Percentiles rank a stretch among this genome's conserved stretches.
These are phyloP conservation scores for Arctium lappa DNA, from an alignment of 129 eudicot species.

Conservation along the genomic window DNA sequence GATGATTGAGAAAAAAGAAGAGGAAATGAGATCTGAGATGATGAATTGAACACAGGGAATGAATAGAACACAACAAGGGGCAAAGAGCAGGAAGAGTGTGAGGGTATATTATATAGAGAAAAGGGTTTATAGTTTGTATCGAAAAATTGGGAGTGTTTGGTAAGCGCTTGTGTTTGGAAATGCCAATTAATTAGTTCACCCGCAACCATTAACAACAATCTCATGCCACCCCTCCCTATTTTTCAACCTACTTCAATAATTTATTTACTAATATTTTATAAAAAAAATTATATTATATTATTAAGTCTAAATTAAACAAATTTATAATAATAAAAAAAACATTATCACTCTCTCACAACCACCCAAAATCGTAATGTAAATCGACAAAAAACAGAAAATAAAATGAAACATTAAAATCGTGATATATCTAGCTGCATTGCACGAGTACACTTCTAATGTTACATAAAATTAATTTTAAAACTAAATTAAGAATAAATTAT, in stretches of 20 bases:
- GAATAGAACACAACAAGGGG: conserved; percentile 20
- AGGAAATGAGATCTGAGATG: conserved; percentile 22
- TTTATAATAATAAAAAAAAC: too few relatives aligned
- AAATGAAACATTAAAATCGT: too few relatives aligned
- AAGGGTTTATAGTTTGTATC: conserved; percentile 40
- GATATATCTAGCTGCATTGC: too few relatives aligned
- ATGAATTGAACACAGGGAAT: background rate
- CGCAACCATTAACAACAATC: background rate
- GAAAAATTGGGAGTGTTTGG: conserved; percentile 32
- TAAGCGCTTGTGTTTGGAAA: conserved; percentile 21
- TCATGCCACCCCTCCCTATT: background rate
- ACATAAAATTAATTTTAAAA: too few relatives aligned
- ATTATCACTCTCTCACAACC: too few relatives aligned
- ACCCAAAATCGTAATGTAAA: too few relatives aligned
- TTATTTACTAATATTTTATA: background rate
- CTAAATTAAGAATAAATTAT: too few relatives aligned
- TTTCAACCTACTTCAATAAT: background rate
- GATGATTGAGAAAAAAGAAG: conserved; percentile 25
- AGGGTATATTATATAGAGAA: conserved; percentile 20
- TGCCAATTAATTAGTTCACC: background rate
- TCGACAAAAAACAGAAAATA: too few relatives aligned
- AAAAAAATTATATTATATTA: too few relatives aligned
- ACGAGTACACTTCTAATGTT: too few relatives aligned
- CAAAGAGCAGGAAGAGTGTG: conserved; percentile 76
- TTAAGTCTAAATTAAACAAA: too few relatives aligned